Conservation (phyloP, 148 eudicot genomes). For the Rhododendron henanense region DNA sequence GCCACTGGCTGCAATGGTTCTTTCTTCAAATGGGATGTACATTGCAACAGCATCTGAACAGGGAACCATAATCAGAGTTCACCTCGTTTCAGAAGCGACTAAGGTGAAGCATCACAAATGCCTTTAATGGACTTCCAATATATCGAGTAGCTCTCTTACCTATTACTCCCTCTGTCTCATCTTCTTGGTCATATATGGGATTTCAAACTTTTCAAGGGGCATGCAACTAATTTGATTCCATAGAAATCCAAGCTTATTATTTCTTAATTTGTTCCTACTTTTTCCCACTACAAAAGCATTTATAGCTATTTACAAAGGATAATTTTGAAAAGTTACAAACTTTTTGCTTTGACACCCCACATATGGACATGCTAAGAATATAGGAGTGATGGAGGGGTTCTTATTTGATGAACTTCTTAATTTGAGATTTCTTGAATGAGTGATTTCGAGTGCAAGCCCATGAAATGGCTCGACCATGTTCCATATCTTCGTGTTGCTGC, state of each 20-base stretch:
- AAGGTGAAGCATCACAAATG: constrained; percentile 44
- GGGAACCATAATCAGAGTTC: constrained; percentile 89
- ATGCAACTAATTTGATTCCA: neutral
- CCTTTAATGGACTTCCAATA: neutral
- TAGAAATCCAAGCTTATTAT: too few relatives aligned
- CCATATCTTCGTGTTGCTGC: neutral
- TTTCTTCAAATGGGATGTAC: constrained; percentile 80
- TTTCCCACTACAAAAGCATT: neutral
- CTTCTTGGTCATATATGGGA: neutral
- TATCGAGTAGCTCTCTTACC: neutral
- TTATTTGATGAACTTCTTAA: neutral
- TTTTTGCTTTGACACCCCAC: neutral
- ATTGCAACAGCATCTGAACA: constrained; percentile 95
- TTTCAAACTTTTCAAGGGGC: neutral
- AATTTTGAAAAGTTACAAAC: neutral
- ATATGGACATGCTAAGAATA: neutral
- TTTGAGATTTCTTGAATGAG: neutral
- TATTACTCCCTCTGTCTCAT: neutral
- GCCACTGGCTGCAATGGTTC: constrained; percentile 71
- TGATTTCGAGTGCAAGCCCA: neutral
- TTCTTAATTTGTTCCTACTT: neutral
- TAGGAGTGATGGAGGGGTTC: too few relatives aligned
- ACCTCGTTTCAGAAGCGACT: constrained; percentile 72
- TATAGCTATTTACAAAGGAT: neutral
- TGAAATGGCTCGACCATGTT: neutral